Evolutionary conservation across 345 rosid genomes (phyloP), one percentile per base, ranked within the genome.

Genomic region (Trapa bicornis): DNA sequence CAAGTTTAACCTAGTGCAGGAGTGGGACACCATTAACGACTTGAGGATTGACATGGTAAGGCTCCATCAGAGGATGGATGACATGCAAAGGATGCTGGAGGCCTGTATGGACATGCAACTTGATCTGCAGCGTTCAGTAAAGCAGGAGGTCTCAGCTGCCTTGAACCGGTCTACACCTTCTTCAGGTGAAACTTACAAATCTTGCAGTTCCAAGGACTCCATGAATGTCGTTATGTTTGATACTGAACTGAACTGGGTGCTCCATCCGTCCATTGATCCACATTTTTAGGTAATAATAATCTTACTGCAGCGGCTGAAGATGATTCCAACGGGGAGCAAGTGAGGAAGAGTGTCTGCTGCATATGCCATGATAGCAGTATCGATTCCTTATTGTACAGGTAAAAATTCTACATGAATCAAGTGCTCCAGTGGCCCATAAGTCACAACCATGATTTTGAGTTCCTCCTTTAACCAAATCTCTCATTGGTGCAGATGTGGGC

Each of bases 41-140:
- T 65, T 93, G 83, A 83, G 98, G 82, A 65, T 85, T 68, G 98
- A 90, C 82, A 88, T 93, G 98, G 89, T 85, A 17, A 81, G 96
- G 78, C 77, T 93, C 65, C 97, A 93, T 65, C 98, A 93, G 61
- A 85, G 96, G 83, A 90, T 93, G 97, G 89, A 86, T 75, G 87
- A 76, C 77, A 75, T 93, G 84, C 97, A 93, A 79, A 79, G 92
- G 74, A 89, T 87, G 92, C 78, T 93, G 68, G 97, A 87, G 80
- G 81, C 97, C 61, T 93, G 98, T 80, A 93, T 93, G 98, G 97
- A 93, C 71, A 93, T 93, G 98, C 98, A 93, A 76, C 90, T 88
- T 17, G 96, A 93, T 83, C 73, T 93, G 81, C 98, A 89, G 73
- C 83, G 94, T 67, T 88, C 96, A 57, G 85, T 93, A 68, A 85